Evolutionary conservation across 1,284 basidiomycete species (phyloP).

Genomic region (Rugosomyces carneus): DNA sequence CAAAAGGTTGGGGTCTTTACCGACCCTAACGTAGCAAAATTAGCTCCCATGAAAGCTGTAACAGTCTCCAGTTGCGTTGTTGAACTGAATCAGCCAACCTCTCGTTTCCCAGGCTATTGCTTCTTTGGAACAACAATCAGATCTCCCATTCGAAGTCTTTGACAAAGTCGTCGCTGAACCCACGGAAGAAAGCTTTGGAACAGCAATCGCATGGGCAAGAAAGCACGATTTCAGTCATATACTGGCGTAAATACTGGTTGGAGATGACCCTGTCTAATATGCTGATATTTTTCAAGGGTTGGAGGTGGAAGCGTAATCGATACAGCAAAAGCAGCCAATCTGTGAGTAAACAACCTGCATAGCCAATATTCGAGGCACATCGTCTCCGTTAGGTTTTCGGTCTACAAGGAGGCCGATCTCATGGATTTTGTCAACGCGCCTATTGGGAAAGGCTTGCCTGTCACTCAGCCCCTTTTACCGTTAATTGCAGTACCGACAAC

Average conservation of each 20-base stretch:
- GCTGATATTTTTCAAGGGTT: slow-evolving; percentile 44
- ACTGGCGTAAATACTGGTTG: slow-evolving; percentile 62
- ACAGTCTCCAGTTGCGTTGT: slow-evolving; percentile 21
- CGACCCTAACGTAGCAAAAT: slow-evolving; percentile 78
- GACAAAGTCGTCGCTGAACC: slow-evolving; percentile 87
- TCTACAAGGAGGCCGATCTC: slow-evolving; percentile 87
- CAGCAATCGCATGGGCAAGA: slow-evolving; percentile 87
- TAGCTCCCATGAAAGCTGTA: slow-evolving; percentile 80
- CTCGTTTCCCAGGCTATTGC: slow-evolving; percentile 54
- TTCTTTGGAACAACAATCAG: slow-evolving; percentile 65
- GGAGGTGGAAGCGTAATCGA: slow-evolving; percentile 97
- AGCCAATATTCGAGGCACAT: not conserved
- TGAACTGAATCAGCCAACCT: not conserved
- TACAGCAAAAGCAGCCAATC: slow-evolving; percentile 88
- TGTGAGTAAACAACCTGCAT: slow-evolving; percentile 44
- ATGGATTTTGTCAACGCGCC: slow-evolving; percentile 98
- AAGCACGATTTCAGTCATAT: slow-evolving; percentile 89
- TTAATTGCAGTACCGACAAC: slow-evolving; percentile 95
- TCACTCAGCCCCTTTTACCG: slow-evolving; percentile 71
- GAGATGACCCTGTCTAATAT: not conserved
- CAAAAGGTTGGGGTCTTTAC: slow-evolving; percentile 88
- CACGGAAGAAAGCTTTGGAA: slow-evolving; percentile 83
- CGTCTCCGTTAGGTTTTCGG: slow-evolving; percentile 53
- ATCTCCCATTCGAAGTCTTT: slow-evolving; percentile 80
- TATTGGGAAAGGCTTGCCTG: slow-evolving; percentile 86